Evolutionary conservation across 257 asterid genomes (phyloP).

Genomic region (Solanum rostratum): DNA sequence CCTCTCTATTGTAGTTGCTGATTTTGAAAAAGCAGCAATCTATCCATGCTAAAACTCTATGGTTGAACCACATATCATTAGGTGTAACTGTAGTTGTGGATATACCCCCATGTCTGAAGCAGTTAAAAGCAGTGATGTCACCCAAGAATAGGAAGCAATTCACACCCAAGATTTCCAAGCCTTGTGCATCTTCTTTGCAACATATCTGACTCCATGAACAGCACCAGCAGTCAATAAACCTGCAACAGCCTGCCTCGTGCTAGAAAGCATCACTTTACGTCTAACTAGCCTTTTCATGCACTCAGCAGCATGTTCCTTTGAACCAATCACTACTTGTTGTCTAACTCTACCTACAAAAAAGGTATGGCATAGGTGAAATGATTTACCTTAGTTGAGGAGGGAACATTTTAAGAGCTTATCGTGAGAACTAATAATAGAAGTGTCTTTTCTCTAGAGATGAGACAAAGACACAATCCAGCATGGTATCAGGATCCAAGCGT

Average conservation of each 20-base stretch:
- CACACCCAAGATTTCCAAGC: slow-evolving; percentile 70
- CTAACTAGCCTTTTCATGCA: slow-evolving; percentile 54
- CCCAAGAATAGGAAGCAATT: background rate
- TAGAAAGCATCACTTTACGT: slow-evolving; percentile 73
- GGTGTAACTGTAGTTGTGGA: background rate
- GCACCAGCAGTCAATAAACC: slow-evolving; percentile 80
- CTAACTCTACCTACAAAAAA: slow-evolving; percentile 21
- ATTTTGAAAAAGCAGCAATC: background rate
- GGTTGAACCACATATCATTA: background rate
- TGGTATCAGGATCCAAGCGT: background rate
- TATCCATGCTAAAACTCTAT: background rate
- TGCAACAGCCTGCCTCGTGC: slow-evolving; percentile 82
- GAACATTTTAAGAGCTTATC: background rate
- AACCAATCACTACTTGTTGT: slow-evolving; percentile 27
- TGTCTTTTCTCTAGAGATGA: background rate
- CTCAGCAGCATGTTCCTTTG: slow-evolving; percentile 64
- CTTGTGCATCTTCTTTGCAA: slow-evolving; percentile 62
- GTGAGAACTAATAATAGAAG: background rate
- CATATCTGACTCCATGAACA: slow-evolving; percentile 54
- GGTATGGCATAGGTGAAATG: background rate
- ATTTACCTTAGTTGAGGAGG: background rate
- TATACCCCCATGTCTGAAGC: background rate
- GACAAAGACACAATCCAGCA: background rate
- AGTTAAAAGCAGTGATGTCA: background rate
- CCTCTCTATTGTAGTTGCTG: background rate